Conservation (phyloP, 768 basidiomycete genomes). For the Trametes cubensis region DNA sequence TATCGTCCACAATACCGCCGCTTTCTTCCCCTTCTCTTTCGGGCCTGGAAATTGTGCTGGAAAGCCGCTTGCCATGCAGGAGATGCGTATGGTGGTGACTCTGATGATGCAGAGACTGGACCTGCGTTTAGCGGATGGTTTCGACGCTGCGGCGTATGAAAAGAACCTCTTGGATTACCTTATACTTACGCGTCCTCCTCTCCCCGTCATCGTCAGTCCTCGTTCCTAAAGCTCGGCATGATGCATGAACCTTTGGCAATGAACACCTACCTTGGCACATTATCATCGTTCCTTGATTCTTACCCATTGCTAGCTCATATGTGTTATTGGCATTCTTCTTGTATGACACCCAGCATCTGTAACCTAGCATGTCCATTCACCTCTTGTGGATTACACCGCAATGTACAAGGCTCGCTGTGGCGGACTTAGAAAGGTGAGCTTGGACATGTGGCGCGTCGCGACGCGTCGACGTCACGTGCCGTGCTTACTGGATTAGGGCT, state of each 20-base stretch:
- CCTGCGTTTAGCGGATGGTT: conserved; percentile 21
- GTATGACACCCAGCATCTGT: too few relatives aligned
- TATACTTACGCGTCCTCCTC: conserved; percentile 15
- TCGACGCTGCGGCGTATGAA: conserved; percentile 15
- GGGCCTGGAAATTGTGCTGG: conserved; percentile 59
- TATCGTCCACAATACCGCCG: conserved; percentile 17
- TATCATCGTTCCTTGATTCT: too few relatives aligned
- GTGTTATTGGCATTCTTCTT: too few relatives aligned
- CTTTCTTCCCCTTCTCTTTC: conserved; percentile 46
- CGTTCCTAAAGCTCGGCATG: not conserved
- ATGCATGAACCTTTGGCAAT: not conserved
- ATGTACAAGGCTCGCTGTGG: too few relatives aligned
- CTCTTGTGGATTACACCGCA: too few relatives aligned
- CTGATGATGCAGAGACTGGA: conserved; percentile 33
- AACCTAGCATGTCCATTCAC: too few relatives aligned
- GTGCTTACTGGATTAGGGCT: conserved; percentile 19
- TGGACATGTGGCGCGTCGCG: conserved; percentile 4
- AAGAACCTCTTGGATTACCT: conserved; percentile 14
- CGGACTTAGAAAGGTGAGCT: too few relatives aligned
- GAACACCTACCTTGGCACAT: too few relatives aligned
- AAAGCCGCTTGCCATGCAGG: conserved; percentile 44
- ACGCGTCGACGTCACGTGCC: conserved; percentile 21
- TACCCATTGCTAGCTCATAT: too few relatives aligned
- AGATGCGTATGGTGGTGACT: conserved; percentile 38
- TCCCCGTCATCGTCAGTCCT: conserved; percentile 17